phyloP scores from a whole-genome alignment of 78 protist species.

The Cavenderia fasciculata region DNA sequence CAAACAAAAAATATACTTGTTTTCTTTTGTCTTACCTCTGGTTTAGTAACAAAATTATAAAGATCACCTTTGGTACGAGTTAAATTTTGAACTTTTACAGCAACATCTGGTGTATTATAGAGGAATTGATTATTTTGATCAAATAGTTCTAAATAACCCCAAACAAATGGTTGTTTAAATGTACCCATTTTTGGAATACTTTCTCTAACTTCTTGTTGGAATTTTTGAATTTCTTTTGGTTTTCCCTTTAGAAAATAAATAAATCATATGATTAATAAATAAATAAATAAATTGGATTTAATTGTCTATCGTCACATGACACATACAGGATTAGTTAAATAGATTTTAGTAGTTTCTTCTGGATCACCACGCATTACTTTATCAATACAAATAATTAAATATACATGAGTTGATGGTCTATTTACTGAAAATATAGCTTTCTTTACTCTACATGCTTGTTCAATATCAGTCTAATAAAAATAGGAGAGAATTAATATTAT shows the following conservation, averaged over 20 bases:
- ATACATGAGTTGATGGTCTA: constrained; percentile 7
- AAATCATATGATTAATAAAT: background rate
- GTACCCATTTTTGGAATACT: constrained; percentile 32
- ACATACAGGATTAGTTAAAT: constrained; percentile 25
- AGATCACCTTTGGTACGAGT: constrained; percentile 21
- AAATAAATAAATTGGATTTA: background rate
- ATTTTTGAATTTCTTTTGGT: constrained; percentile 46
- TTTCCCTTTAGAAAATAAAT: background rate
- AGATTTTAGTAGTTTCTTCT: constrained; percentile 53
- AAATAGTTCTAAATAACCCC: constrained; percentile 60
- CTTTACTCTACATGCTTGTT: constrained; percentile 13
- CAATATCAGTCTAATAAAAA: constrained; percentile 33
- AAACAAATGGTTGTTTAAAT: constrained; percentile 46
- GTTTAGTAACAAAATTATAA: constrained; percentile 15
- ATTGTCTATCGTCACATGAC: background rate
- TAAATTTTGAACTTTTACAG: background rate
- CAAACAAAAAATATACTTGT: too few species aligned
- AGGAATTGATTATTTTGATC: constrained; percentile 9
- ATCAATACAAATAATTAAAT: constrained; percentile 64
- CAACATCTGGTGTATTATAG: constrained; percentile 6
- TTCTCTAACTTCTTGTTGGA: constrained; percentile 17
- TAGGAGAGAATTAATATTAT: background rate
- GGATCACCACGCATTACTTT: constrained; percentile 72
- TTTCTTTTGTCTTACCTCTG: background rate
- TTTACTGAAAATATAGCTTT: constrained; percentile 26